Base-by-base conservation (phyloP, 257 asterid genomes). In the Scutellaria minor region DNA sequence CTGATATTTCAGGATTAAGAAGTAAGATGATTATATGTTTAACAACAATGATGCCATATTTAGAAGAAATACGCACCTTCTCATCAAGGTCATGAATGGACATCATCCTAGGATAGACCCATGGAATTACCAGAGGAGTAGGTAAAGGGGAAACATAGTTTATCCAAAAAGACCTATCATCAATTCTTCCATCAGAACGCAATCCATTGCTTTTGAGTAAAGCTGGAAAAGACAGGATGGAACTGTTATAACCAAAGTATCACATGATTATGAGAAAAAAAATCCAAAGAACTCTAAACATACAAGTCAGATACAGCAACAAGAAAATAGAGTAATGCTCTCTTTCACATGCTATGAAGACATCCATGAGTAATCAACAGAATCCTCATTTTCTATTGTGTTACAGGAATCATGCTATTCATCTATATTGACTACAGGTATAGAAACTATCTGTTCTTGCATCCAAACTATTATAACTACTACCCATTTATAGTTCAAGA, bases 51-150 rank as follows among this genome's bases (percentile, higher is more conserved):
- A 68, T 9, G 76, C 48, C 72, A 40, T 20, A 63, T 14, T 51
- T 13, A 11, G 51, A 57, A 69, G 58, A 76, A 62, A 31, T 52
- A 12, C 74, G 22, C 64, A 88, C 97, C 99, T 82, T 82, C 41
- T 87, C 83, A 61, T 80, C 88, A 58, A 91, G 96, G 72, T 91
- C 88, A 71, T 94, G 97, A 81, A 94, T 79, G 55, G 92, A 83
- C 58, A 94, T 83, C 93, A 94, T 82, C 82, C 98, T 85, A 44
- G 98, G 98, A 75, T 89, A 91, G 45, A 94, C 95, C 76, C 88
- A 81, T 31, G 97, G 96, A 70, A 94, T 87, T 58, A 88, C 92
- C 80, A 87, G 79, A 75, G 96, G 83, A 69, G 88, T 75, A 42
- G 96, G 86, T 73, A 94, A 88, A 54, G 91, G 79, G 66, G 89